Evolutionary conservation across 257 asterid species (phyloP), one percentile per base, ranked within the genome.

Genomic region (Solanum corneliomulleri): DNA sequence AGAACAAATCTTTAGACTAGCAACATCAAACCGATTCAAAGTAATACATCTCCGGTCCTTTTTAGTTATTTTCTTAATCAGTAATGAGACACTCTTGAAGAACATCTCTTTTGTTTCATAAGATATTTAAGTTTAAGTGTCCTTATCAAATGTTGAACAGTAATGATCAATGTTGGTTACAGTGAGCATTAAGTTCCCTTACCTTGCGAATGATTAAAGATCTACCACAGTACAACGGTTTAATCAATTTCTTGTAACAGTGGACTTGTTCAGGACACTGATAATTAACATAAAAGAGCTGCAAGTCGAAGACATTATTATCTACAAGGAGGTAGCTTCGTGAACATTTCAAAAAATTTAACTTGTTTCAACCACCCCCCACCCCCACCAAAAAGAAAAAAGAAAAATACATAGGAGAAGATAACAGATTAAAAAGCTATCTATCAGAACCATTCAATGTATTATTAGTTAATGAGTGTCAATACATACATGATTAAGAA

Each of bases 401-500:
- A 49, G 29, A 37, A 70, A 14, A 37, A 56, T 13, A 23, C 27
- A 49, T 77, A 56, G n/a, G 56, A 42, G 1, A 71, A 11, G 4
- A 62, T 62, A 62, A 21, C 18, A 74, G 21, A 27, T 80, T 42
- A 29, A 20, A 18, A 18, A 49, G 7, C 60, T 20, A 21, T 14
- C 39, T 83, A 68, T 33, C 16, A 66, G 58, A 84, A 16, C 69
- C 66, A 84, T 66, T 64, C 18, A 10, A 62, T 62, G 15, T 37
- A 66, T 33, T 15, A 78, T 33, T 15, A 78, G 66, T 31, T 47
- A 9, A 72, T 45, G 45, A 45, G 83, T 47, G 62, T 74, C 81
- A 27, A 69, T 45, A 83, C 98, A 90, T 94, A 97, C 99, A 89
- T 97, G 99, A 85, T 95, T 90, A 56, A 95, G 97, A 87, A 95